phyloP scores from a whole-genome alignment of 2,329 filamentous ascomycete species.

The Beauveria bassiana region DNA sequence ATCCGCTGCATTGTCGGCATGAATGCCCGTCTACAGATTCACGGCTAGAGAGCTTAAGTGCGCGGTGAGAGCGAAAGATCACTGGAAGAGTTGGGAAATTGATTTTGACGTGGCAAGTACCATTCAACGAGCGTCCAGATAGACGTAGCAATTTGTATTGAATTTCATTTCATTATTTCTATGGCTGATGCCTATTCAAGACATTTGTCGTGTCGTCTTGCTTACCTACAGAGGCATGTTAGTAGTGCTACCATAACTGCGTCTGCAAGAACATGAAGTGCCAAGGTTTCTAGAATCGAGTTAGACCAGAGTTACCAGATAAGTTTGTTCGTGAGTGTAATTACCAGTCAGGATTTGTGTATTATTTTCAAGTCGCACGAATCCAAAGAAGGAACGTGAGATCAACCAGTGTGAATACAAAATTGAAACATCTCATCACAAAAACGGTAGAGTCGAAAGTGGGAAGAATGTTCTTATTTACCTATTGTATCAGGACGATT shows the following conservation, averaged over 20 bases:
- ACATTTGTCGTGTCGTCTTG: neutral
- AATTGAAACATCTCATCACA: constrained; percentile 39
- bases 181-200: neutral
- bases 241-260: constrained; percentile 1
- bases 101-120: neutral
- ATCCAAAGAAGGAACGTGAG: constrained; percentile 27
- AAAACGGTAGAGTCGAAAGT: constrained; percentile 15
- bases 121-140: neutral
- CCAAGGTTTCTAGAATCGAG: neutral
- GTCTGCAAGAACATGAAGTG: neutral
- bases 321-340: constrained; percentile 18
- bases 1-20: constrained; percentile 81
- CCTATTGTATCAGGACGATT: constrained; percentile 26
- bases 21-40: constrained; percentile 63
- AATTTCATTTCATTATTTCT: neutral
- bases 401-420: constrained; percentile 57
- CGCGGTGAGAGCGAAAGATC: neutral
- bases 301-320: neutral
- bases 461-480: constrained; percentile 22
- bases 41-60: constrained; percentile 22
- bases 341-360: constrained; percentile 46
- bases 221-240: neutral
- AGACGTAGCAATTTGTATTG: constrained; percentile 8
- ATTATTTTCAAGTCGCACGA: constrained; percentile 43
- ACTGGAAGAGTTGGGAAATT: neutral